Conservation (phyloP, 352 stramenopile genomes). For the Pythium insidiosum region DNA sequence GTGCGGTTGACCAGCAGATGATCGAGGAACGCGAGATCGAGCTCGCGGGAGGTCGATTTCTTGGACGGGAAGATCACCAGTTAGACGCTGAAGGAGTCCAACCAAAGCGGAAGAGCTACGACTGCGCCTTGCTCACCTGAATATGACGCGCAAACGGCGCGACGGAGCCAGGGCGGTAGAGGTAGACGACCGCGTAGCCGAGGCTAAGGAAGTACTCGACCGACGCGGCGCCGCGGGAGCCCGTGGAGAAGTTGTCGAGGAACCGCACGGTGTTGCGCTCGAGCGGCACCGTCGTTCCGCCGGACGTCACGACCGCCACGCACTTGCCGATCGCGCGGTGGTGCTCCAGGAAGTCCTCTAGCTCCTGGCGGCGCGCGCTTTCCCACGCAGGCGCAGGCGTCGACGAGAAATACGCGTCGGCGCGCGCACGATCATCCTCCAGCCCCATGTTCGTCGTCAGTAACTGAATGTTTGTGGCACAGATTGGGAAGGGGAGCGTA, state of each 20-base stretch:
- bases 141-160: constrained; percentile 80
- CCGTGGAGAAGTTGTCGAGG: constrained; percentile 97
- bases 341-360: constrained; percentile 55
- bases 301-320: constrained; percentile 92
- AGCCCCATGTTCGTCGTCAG: not conserved
- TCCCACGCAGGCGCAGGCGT: constrained; percentile 34
- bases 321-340: constrained; percentile 61
- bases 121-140: constrained; percentile 11
- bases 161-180: constrained; percentile 86
- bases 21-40: not conserved
- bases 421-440: constrained; percentile 12
- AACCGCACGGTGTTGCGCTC: constrained; percentile 95
- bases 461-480: no score
- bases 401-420: constrained; percentile 42
- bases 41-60: constrained; percentile 26
- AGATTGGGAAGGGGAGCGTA: no score
- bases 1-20: not conserved
- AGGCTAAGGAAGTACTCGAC: constrained; percentile 69
- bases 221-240: constrained; percentile 80
- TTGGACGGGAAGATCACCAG: not conserved
- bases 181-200: constrained; percentile 96
- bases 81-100: no score
- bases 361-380: constrained; percentile 23
- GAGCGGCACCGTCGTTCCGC: constrained; percentile 93
- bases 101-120: no score